Evolutionary conservation across 73 alveolate species (phyloP).

Genomic region (Paramecium sexaurelia): DNA sequence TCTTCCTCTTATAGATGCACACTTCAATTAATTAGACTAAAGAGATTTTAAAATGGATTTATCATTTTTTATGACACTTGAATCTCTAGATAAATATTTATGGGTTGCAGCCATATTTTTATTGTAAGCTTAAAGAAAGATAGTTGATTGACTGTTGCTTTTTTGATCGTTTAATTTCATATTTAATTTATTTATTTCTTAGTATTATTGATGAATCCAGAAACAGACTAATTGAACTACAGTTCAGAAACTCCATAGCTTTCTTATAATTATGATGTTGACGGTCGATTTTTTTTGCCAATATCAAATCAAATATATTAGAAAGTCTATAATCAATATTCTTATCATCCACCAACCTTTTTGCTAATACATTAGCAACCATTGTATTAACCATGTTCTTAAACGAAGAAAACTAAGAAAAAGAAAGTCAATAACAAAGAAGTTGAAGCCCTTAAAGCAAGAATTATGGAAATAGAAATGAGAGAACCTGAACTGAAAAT

Average conservation of each 20-base stretch:
- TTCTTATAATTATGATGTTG: background rate
- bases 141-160: background rate
- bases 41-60: background rate
- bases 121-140: conserved; percentile 16
- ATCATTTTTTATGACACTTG: background rate
- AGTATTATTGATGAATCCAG: background rate
- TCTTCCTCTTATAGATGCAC: background rate
- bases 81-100: conserved; percentile 8
- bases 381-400: background rate
- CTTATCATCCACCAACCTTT: background rate
- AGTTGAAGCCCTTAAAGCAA: background rate
- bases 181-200: background rate
- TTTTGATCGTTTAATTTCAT: conserved; percentile 46
- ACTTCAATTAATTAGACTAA: background rate
- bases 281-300: background rate
- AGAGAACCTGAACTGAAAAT: conserved; percentile 27
- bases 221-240: background rate
- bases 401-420: background rate
- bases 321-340: background rate
- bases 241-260: background rate
- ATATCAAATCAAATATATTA: background rate
- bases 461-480: conserved; percentile 28
- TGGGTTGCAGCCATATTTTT: conserved; percentile 23
- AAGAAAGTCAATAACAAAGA: background rate
- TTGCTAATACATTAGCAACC: background rate